These are phyloP conservation scores for Clitopilus passeckerianus DNA, from an alignment of 768 basidiomycete genomes.

Conservation along the genomic window DNA sequence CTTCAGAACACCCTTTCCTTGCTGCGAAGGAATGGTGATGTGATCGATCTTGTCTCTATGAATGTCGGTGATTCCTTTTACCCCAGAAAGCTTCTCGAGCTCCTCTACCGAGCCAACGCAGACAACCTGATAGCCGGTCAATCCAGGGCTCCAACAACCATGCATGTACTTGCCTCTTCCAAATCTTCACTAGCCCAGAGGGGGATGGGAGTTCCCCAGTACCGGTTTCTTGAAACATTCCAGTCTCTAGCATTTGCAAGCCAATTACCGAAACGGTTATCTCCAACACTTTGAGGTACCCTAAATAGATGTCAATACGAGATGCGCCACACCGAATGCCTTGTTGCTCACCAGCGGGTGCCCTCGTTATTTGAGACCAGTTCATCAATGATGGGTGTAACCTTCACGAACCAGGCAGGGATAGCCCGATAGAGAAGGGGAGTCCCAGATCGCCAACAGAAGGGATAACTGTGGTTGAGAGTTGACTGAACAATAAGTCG, in stretches of 20 bases:
- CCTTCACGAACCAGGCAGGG: constrained; percentile 93
- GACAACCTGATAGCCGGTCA: constrained; percentile 49
- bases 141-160: neutral
- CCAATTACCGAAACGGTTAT: constrained; percentile 96
- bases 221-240: constrained; percentile 98
- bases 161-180: constrained; percentile 59
- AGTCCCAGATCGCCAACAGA: constrained; percentile 96
- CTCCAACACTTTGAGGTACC: constrained; percentile 90
- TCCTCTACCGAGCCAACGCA: constrained; percentile 86
- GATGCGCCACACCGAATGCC: neutral
- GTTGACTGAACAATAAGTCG: constrained; percentile 86
- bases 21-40: constrained; percentile 90
- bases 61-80: constrained; percentile 78
- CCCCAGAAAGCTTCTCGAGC: constrained; percentile 81
- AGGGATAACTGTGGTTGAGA: constrained; percentile 89
- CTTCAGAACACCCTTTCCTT: constrained; percentile 81
- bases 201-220: constrained; percentile 98
- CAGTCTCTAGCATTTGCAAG: constrained; percentile 97
- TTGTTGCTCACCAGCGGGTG: constrained; percentile 70
- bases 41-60: constrained; percentile 95
- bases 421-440: constrained; percentile 95
- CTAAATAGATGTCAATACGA: constrained; percentile 28
- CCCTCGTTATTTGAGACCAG: constrained; percentile 87
- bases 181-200: constrained; percentile 93
- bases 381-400: constrained; percentile 77